phyloP scores from a whole-genome alignment of 176 grass and related monocot genomes.

The Bromus sterilis region DNA sequence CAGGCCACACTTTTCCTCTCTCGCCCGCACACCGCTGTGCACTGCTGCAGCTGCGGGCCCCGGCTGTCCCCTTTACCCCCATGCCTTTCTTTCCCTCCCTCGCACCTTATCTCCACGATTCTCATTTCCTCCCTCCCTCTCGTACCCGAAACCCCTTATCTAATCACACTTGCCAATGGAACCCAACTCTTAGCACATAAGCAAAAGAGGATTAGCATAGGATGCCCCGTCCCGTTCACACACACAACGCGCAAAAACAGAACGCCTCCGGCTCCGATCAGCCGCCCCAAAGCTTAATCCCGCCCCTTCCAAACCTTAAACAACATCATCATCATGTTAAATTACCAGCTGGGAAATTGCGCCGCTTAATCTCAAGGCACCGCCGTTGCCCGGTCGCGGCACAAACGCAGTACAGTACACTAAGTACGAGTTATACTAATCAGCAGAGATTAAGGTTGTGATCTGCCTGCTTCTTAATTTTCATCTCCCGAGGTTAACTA shows the following conservation, averaged over 20 bases:
- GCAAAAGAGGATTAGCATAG: conserved; percentile 17
- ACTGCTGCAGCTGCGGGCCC: background rate
- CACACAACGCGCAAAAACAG: background rate
- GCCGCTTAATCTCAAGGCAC: background rate
- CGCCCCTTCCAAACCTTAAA: conserved; percentile 10
- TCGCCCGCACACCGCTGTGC: background rate
- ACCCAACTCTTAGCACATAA: background rate
- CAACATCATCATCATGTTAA: background rate
- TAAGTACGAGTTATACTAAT: background rate
- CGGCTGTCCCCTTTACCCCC: background rate
- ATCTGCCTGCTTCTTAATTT: background rate
- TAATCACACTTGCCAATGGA: conserved; percentile 6
- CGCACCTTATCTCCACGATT: conserved; percentile 10
- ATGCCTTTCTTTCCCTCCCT: background rate
- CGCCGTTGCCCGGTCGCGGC: background rate
- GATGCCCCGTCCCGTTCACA: background rate
- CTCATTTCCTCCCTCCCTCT: background rate
- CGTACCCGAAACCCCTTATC: conserved; percentile 16
- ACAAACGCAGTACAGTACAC: background rate
- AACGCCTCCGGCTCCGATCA: background rate
- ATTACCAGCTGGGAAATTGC: background rate
- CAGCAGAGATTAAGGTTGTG: background rate
- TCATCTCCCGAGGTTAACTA: background rate
- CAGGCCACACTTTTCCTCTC: background rate
- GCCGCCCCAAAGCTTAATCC: background rate